A percentile compares a stretch with the other conserved stretches of the same genome.
These are phyloP conservation scores for Suhomyces bribrorum DNA, from an alignment of 1,139 yeast species.

Conservation along the genomic window DNA sequence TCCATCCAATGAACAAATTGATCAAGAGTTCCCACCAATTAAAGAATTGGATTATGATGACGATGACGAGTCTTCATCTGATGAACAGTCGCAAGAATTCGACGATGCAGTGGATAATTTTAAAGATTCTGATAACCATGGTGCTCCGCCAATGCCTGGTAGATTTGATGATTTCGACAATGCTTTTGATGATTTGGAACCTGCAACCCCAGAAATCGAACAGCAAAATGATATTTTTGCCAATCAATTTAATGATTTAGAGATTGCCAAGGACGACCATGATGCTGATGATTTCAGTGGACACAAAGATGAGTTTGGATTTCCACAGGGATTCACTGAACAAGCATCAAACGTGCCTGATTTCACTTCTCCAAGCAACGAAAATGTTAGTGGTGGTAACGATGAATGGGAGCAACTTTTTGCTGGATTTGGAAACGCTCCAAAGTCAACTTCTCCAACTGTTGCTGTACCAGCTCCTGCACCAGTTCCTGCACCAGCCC, in stretches of 20 bases:
- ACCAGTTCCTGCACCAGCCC: not conserved
- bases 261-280: constrained; percentile 46
- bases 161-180: constrained; percentile 34
- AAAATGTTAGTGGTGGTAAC: constrained; percentile 27
- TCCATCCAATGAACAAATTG: constrained; percentile 10
- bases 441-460: constrained; percentile 6
- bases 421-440: constrained; percentile 79
- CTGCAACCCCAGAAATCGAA: constrained; percentile 33
- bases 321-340: constrained; percentile 44
- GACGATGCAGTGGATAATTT: constrained; percentile 49
- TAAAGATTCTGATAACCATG: constrained; percentile 9
- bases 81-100: constrained; percentile 30
- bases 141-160: constrained; percentile 25
- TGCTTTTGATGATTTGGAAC: constrained; percentile 43
- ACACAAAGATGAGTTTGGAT: constrained; percentile 24
- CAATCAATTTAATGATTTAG: constrained; percentile 54
- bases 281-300: constrained; percentile 24
- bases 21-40: constrained; percentile 72
- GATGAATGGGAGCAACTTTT: constrained; percentile 96
- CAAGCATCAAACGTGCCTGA: constrained; percentile 30
- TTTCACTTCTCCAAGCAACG: constrained; percentile 20
- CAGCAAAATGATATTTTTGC: constrained; percentile 34
- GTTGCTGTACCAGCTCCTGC: constrained; percentile 11
- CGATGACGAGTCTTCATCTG: constrained; percentile 46
- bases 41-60: constrained; percentile 64